These are phyloP conservation scores for Sporisorium sorghi DNA, from an alignment of 1,284 basidiomycete species.

Conservation along the genomic window DNA sequence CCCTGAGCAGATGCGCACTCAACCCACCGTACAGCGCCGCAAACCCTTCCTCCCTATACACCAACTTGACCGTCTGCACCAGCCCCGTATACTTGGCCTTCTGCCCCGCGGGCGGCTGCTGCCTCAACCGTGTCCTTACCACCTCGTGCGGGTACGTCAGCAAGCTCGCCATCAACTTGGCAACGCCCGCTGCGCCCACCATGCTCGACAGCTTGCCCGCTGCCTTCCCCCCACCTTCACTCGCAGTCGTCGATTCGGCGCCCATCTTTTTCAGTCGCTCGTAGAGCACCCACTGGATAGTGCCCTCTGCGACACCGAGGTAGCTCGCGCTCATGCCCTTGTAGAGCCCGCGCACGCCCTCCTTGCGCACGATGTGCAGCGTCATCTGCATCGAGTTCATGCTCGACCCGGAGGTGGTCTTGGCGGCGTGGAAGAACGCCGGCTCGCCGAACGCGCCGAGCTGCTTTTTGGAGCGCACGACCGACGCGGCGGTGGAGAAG, in stretches of 20 bases:
- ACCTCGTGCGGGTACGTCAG: conserved; percentile 69
- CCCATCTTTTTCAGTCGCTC: conserved; percentile 79
- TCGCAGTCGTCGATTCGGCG: neutral
- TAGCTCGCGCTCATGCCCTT: conserved; percentile 94
- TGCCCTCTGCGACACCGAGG: conserved; percentile 93
- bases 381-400: conserved; percentile 75
- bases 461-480: conserved; percentile 17
- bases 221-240: neutral
- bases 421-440: conserved; percentile 54
- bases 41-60: conserved; percentile 90
- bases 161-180: conserved; percentile 78
- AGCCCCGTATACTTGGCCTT: conserved; percentile 84
- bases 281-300: conserved; percentile 98
- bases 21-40: conserved; percentile 89
- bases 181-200: conserved; percentile 89
- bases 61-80: conserved; percentile 83
- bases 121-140: conserved; percentile 90
- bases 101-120: conserved; percentile 75
- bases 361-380: conserved; percentile 81
- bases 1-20: conserved; percentile 92
- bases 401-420: conserved; percentile 58
- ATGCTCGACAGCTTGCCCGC: conserved; percentile 74
- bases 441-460: conserved; percentile 42
- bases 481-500: conserved; percentile 23
- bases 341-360: conserved; percentile 90